Base-by-base conservation (phyloP, 2,329 filamentous ascomycete genomes). In the Chaetomium sp. region DNA sequence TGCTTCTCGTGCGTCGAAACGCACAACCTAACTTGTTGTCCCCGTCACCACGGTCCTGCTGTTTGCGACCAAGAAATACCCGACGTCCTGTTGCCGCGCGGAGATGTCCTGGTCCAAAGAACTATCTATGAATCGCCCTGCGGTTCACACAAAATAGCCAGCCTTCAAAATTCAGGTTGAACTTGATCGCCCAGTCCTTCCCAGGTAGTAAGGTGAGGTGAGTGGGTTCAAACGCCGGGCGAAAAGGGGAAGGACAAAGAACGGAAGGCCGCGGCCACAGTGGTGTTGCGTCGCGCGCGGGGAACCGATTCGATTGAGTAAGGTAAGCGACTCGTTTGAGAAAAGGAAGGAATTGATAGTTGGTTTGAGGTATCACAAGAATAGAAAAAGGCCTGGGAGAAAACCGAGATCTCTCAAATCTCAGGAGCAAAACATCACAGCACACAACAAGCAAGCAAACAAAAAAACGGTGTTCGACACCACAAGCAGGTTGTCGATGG, bases 341-440 rank as follows among this genome's bases (percentile, higher is more conserved):
- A 12, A 57, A 59, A 57, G 46, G 52, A 57, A 49, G 35, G 52
- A 55, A 53, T 37, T 49, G 34, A 51, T 32, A 49, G 46, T 53
- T 49, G 52, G 59, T 49, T 14, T 11, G 12, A 8, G 12, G 7
- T 42, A 12, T 41, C 19, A 35, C 19, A 49, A 54, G 38, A 46
- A 49, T n/a, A 36, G 44, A 58, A 52, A 36, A 42, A 35, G 38
- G 40, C 12, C 37, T 9, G 8, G 12, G 45, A 19, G 4, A 37
- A 44, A 45, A 46, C 53, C 1, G 44, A 41, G 11, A 35, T 40
- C 33, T 45, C 52, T 55, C 52, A 55, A 33, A 32, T 27, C 19
- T 27, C 19, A 27, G 19, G 19, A 27, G 19, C 19, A 9, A 10
- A n/a, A 32, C 56, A 53, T 53, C 35, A 40, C 19, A 27, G 46